Evolutionary conservation across 805 yeast genomes (phyloP), one percentile per base, ranked within the genome.

Genomic region (Candida manassasensis): DNA sequence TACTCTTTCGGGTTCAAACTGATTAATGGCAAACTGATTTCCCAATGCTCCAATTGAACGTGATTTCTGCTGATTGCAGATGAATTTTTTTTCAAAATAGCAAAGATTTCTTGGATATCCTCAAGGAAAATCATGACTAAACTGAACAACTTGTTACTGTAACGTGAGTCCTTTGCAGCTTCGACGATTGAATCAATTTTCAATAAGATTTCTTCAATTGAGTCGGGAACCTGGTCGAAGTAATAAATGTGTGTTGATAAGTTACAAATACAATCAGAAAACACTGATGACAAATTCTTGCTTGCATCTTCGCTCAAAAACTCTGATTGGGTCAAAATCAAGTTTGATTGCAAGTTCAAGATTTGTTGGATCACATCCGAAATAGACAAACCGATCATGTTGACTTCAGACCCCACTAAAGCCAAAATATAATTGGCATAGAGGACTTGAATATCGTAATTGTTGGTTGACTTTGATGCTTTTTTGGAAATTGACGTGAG

Each of bases 371-470:
- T 69, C 25, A 84, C 73, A 53, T 89, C 97, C 25, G 87, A 68
- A 4, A 88, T 84, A 8, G 96, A 83, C 29, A 93, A 63, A 0
- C 97, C 97, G 42, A 88, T 81, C 71, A 90, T 77, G 53, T 83
- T 86, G 27, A 86, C 86, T 26, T 80, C 79, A 0, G 93, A 81
- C 1, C 81, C 70, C n/a, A 89, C 64, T 19, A 87, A 59, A 9
- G 81, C 79, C 7, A 79, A 59, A 6, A 79, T 63, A 36, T 73
- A 54, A 31, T 58, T 57, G 19, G 80, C 63, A 26, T 67, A 59
- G 21, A 63, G 61, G n/a, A 54, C 47, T 49, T 71, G 73, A 9
- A 47, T 38, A 19, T 38, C 36, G 42, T 38, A 50, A 22, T 40
- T 38, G 21, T 27, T 31, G 29, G 14, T 47, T 7, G 41, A 34